A percentile compares a stretch with the other conserved stretches of the same genome.
phyloP scores from a whole-genome alignment of 805 yeast genomes.

The Yarrowia osloensis region DNA sequence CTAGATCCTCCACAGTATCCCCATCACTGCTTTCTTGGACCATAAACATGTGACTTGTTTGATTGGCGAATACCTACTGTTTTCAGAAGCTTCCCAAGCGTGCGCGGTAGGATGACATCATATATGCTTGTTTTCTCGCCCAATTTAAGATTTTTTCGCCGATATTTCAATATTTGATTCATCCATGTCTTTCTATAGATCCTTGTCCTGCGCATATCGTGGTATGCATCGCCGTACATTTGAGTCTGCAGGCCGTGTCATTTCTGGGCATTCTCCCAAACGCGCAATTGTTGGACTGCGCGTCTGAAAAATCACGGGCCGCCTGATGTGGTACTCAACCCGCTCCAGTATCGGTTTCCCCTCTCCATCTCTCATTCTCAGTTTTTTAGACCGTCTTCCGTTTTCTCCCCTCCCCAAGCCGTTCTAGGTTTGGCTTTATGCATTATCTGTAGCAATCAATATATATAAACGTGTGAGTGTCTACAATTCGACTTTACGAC shows the following conservation, averaged over 20 bases:
- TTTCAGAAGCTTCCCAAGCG: no score
- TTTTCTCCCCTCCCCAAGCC: background rate
- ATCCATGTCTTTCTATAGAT: background rate
- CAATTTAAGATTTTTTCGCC: background rate
- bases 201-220: background rate
- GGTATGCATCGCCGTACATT: background rate
- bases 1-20: no score
- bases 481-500: background rate
- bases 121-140: background rate
- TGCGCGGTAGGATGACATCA: background rate
- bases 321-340: background rate
- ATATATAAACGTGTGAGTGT: background rate
- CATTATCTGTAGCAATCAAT: conserved; percentile 21
- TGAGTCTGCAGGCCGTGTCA: background rate
- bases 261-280: background rate
- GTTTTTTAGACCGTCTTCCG: background rate
- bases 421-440: background rate
- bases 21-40: no score
- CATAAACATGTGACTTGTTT: background rate
- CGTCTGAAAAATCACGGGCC: background rate
- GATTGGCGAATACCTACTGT: background rate
- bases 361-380: background rate
- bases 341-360: background rate
- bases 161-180: background rate
- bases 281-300: background rate